These are phyloP conservation scores for Schrenkiella parvula DNA, from an alignment of 345 rosid species.

Conservation along the genomic window DNA sequence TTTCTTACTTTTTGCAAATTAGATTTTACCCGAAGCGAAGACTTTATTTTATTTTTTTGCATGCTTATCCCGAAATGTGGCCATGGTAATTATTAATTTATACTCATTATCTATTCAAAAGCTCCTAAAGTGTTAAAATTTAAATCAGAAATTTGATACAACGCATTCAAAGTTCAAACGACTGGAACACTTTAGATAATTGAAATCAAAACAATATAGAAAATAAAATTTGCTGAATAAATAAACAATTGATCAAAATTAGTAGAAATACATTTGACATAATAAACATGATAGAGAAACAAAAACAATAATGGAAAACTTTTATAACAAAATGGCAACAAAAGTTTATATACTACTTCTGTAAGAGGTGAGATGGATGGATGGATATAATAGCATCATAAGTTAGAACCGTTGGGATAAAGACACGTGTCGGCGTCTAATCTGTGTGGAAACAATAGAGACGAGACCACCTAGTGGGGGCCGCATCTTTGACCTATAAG, in stretches of 20 bases:
- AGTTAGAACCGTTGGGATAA: slow-evolving; percentile 84
- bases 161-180: slow-evolving; percentile 11
- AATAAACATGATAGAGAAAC: background rate
- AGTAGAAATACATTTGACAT: slow-evolving; percentile 23
- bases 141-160: background rate
- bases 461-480: slow-evolving; percentile 87
- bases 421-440: slow-evolving; percentile 87
- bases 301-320: slow-evolving; percentile 3
- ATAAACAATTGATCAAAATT: slow-evolving; percentile 32
- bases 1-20: background rate
- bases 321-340: background rate
- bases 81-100: slow-evolving; percentile 8
- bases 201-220: background rate
- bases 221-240: background rate
- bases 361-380: background rate
- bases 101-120: slow-evolving; percentile 9
- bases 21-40: slow-evolving; percentile 27
- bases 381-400: background rate
- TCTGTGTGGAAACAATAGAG: slow-evolving; percentile 72
- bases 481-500: slow-evolving; percentile 94
- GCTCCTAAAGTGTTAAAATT: background rate
- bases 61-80: slow-evolving; percentile 28
- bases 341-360: slow-evolving; percentile 30
- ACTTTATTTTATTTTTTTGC: slow-evolving; percentile 10
- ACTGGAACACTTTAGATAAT: background rate